Conservation (phyloP, 75 land plant genomes). For the Sequoiadendron giganteum region DNA sequence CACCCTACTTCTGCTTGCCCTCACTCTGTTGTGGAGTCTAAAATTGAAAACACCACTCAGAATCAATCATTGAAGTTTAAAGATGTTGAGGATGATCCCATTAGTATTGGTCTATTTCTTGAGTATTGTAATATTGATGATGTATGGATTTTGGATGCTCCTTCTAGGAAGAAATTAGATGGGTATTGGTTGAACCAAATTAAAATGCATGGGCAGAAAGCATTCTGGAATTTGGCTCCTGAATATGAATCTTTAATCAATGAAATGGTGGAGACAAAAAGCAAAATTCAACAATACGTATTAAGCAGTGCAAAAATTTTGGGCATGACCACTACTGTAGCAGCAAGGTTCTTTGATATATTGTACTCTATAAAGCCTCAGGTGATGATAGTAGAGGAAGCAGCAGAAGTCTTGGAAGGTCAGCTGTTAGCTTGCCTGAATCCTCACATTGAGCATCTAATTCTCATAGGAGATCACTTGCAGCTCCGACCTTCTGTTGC, state of each 20-base stretch:
- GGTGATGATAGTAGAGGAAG: constrained; percentile 33
- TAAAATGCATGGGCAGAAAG: neutral
- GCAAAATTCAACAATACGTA: constrained; percentile 19
- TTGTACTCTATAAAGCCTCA: constrained; percentile 20
- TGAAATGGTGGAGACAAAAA: neutral
- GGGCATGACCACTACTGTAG: constrained; percentile 41
- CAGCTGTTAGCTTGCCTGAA: constrained; percentile 27
- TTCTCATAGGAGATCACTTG: constrained; percentile 35
- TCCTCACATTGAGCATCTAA: constrained; percentile 29
- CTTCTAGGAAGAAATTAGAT: constrained; percentile 13
- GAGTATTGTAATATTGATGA: constrained; percentile 11
- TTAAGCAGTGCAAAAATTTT: constrained; percentile 22
- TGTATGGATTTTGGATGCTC: constrained; percentile 22
- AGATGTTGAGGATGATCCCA: neutral
- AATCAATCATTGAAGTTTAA: neutral
- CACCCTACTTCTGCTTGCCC: constrained; percentile 1
- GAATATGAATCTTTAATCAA: constrained; percentile 16
- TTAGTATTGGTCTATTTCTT: constrained; percentile 2
- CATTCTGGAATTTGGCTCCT: constrained; percentile 9
- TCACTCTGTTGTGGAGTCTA: neutral
- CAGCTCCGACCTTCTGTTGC: constrained; percentile 36
- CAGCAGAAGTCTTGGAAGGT: constrained; percentile 30
- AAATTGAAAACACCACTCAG: too few relatives aligned
- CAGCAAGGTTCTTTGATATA: constrained; percentile 29
- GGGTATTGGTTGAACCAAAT: constrained; percentile 20